A percentile compares a stretch with the other conserved stretches of the same genome.
These are phyloP conservation scores for Oidium heveae DNA, from an alignment of 2,329 filamentous ascomycete genomes.

Conservation along the genomic window DNA sequence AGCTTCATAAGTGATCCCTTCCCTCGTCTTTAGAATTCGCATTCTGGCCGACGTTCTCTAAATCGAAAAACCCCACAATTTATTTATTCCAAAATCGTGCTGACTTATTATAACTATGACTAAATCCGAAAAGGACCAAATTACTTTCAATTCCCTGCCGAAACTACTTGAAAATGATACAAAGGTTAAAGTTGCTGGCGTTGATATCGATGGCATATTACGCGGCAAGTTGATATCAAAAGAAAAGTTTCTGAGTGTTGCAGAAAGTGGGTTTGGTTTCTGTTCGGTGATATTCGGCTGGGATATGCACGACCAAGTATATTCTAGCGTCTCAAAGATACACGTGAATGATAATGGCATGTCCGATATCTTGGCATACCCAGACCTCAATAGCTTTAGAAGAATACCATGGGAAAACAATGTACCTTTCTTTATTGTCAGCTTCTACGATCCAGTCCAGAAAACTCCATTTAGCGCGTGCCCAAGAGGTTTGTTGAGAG, in stretches of 20 bases:
- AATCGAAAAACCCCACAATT: background rate
- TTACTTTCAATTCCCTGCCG: conserved; percentile 40
- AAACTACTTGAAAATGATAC: conserved; percentile 42
- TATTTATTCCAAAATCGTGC: background rate
- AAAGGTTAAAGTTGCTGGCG: conserved; percentile 65
- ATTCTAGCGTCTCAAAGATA: conserved; percentile 60
- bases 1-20: background rate
- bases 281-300: conserved; percentile 88
- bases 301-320: conserved; percentile 92
- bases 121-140: conserved; percentile 7
- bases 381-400: conserved; percentile 53
- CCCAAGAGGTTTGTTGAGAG: conserved; percentile 50
- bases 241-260: conserved; percentile 71
- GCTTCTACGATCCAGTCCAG: conserved; percentile 63
- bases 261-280: conserved; percentile 66
- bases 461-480: conserved; percentile 48
- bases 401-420: conserved; percentile 80
- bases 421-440: conserved; percentile 63
- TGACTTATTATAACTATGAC: background rate
- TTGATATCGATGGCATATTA: conserved; percentile 69
- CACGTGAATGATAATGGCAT: conserved; percentile 85
- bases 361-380: conserved; percentile 57
- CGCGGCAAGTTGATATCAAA: conserved; percentile 82
- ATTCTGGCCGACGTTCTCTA: background rate
- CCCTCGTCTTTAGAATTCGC: background rate